phyloP scores from a whole-genome alignment of 2,329 filamentous ascomycete genomes.

The Fusarium sp. region DNA sequence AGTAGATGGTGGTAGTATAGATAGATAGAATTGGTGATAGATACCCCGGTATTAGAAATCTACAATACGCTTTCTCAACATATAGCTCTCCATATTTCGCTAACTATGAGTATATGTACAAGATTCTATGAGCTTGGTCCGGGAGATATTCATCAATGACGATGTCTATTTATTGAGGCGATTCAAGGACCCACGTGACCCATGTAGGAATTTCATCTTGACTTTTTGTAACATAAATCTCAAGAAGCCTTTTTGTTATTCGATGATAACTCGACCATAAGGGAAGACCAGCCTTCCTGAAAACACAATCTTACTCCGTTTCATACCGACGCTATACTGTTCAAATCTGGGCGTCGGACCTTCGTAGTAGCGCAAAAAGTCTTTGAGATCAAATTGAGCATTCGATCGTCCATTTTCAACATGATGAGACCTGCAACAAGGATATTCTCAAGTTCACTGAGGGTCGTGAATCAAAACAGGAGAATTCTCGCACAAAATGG shows the following conservation, averaged over 20 bases:
- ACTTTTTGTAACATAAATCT: slow-evolving; percentile 5
- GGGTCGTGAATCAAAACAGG: background rate
- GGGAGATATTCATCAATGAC: background rate
- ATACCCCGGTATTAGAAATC: slow-evolving; percentile 25
- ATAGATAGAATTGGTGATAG: slow-evolving; percentile 1
- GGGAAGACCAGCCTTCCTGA: background rate
- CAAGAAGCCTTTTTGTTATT: background rate
- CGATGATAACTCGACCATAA: background rate
- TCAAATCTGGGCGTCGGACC: background rate
- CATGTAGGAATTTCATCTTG: slow-evolving; percentile 1
- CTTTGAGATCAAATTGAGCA: background rate
- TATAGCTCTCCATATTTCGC: background rate
- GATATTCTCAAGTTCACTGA: slow-evolving; percentile 1
- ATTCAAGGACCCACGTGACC: slow-evolving; percentile 38
- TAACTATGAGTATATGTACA: background rate
- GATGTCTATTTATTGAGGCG: background rate
- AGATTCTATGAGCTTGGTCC: background rate
- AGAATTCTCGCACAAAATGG: background rate
- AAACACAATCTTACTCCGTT: accelerated
- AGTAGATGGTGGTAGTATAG: background rate
- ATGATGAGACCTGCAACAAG: slow-evolving; percentile 14
- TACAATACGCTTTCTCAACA: background rate
- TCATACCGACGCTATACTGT: no score
- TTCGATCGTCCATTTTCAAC: background rate
- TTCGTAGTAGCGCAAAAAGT: background rate